A percentile compares a stretch with the other conserved stretches of the same genome.
phyloP scores from a whole-genome alignment of 495 filamentous ascomycete species.

The Podospora bellae-mahoneyi region DNA sequence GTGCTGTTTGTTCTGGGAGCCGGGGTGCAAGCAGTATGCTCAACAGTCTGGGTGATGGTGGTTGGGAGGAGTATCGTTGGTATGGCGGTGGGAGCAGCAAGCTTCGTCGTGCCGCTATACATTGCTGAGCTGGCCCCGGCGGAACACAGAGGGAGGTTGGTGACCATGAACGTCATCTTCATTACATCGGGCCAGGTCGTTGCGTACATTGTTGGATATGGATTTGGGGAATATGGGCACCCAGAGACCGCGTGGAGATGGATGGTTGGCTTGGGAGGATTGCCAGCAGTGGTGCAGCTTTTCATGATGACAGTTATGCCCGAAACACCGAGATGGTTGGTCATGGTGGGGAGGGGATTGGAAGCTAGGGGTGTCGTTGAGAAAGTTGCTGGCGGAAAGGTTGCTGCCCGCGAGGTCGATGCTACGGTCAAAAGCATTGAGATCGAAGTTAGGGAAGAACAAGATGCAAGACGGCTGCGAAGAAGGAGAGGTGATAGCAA shows the following conservation, averaged over 20 bases:
- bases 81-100: conserved; percentile 75
- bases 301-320: conserved; percentile 65
- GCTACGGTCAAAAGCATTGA: conserved; percentile 62
- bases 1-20: conserved; percentile 73
- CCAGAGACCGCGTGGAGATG: conserved; percentile 69
- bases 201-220: conserved; percentile 75
- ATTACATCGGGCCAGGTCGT: conserved; percentile 84
- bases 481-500: conserved; percentile 21
- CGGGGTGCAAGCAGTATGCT: conserved; percentile 62
- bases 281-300: conserved; percentile 71
- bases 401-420: conserved; percentile 48
- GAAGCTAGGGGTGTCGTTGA: conserved; percentile 61
- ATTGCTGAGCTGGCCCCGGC: conserved; percentile 83
- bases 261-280: conserved; percentile 82
- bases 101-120: conserved; percentile 78
- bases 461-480: conserved; percentile 36
- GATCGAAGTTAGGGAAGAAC: conserved; percentile 65
- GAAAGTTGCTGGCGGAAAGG: conserved; percentile 59
- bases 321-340: conserved; percentile 84
- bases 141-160: conserved; percentile 67
- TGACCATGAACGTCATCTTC: conserved; percentile 74
- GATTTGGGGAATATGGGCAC: conserved; percentile 52
- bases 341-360: conserved; percentile 58
- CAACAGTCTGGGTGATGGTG: conserved; percentile 67
- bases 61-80: conserved; percentile 77